phyloP scores from a whole-genome alignment of 331 rosid species.

The Pyracantha coccinea region DNA sequence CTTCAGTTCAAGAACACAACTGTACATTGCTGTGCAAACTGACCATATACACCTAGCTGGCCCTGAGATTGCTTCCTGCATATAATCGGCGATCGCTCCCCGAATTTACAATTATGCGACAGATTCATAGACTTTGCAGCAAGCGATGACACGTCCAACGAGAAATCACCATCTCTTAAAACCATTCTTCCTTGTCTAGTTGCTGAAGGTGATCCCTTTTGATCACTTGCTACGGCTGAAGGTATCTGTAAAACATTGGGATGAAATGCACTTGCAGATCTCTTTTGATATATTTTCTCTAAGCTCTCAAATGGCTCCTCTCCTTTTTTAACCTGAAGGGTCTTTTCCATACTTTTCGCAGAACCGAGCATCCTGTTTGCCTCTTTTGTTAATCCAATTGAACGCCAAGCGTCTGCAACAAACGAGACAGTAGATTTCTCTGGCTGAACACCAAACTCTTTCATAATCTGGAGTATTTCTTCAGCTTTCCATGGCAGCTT shows the following conservation, averaged over 20 bases:
- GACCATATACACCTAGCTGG: slow-evolving; percentile 42
- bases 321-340: slow-evolving; percentile 12
- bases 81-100: slow-evolving; percentile 44
- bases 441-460: slow-evolving; percentile 44
- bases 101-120: slow-evolving; percentile 36
- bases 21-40: slow-evolving; percentile 46
- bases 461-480: slow-evolving; percentile 56
- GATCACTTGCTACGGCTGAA: slow-evolving; percentile 17
- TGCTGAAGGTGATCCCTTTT: slow-evolving; percentile 29
- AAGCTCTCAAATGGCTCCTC: slow-evolving; percentile 17
- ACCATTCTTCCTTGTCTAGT: slow-evolving; percentile 34
- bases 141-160: slow-evolving; percentile 32
- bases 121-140: slow-evolving; percentile 30
- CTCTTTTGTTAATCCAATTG: slow-evolving; percentile 45
- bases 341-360: slow-evolving; percentile 14
- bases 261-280: slow-evolving; percentile 19
- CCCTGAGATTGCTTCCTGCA: slow-evolving; percentile 42
- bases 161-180: slow-evolving; percentile 34
- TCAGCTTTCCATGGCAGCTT: slow-evolving; percentile 68
- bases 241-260: slow-evolving; percentile 42
- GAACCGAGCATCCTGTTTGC: slow-evolving; percentile 37
- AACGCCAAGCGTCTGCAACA: slow-evolving; percentile 62
- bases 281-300: slow-evolving; percentile 34
- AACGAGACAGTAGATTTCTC: slow-evolving; percentile 44
- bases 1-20: slow-evolving; percentile 45